Evolutionary conservation across 139 green algal genomes (phyloP).

Genomic region (Chlamydomonas schloesseri): DNA sequence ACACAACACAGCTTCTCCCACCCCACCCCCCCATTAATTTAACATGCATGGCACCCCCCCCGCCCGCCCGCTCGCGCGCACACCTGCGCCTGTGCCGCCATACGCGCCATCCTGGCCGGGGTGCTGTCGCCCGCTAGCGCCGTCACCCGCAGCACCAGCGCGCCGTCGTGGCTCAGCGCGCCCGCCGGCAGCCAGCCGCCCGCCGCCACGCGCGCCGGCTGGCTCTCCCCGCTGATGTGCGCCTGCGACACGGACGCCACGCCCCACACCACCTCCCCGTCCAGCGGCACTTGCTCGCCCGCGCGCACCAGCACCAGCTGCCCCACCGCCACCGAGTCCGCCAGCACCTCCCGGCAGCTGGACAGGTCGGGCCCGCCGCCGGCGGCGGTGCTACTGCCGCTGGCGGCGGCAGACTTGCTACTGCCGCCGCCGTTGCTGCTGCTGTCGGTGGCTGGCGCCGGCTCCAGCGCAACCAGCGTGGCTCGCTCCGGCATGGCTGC

Average conservation of each 20-base stretch:
- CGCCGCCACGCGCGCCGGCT: conserved; percentile 49
- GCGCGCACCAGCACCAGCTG: conserved; percentile 80
- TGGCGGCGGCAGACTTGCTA: no score
- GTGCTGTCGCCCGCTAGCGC: conserved; percentile 72
- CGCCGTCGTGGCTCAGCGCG: conserved; percentile 75
- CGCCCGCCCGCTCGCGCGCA: neutral
- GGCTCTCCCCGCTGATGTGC: conserved; percentile 86
- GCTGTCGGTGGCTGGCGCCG: neutral
- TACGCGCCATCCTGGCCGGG: conserved; percentile 82
- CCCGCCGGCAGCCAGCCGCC: conserved; percentile 63
- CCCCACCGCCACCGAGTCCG: conserved; percentile 62
- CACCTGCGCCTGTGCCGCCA: conserved; percentile 83
- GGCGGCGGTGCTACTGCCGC: neutral
- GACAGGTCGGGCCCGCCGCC: conserved; percentile 15
- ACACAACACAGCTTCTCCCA: no score
- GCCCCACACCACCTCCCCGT: conserved; percentile 82
- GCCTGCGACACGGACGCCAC: conserved; percentile 72
- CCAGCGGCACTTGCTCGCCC: conserved; percentile 85
- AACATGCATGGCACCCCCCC: no score
- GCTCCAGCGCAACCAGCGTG: conserved; percentile 63
- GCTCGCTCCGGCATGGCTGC: conserved; percentile 72
- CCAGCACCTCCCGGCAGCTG: conserved; percentile 24
- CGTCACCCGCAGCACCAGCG: conserved; percentile 77
- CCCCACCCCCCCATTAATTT: no score
- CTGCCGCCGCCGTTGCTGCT: neutral